phyloP scores from a whole-genome alignment of 2,329 filamentous ascomycete species.

The Ustulina deusta region DNA sequence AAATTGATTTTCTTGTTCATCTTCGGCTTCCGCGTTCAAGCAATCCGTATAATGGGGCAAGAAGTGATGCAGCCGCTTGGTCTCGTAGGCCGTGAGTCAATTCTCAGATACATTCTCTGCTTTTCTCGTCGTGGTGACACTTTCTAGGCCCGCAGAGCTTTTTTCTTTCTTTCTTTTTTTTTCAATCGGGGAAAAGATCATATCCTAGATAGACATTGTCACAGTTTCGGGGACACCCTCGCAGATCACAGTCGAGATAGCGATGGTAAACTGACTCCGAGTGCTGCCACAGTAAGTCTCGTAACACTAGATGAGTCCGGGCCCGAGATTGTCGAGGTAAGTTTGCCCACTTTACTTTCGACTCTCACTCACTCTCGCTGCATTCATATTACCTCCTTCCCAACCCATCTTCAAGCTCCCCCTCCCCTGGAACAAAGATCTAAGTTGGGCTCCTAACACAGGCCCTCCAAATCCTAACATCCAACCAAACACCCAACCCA shows the following conservation, averaged over 20 bases:
- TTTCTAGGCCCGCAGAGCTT: no score
- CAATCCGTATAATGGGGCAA: slow-evolving; percentile 75
- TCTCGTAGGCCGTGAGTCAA: slow-evolving; percentile 64
- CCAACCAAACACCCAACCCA: slow-evolving; percentile 66
- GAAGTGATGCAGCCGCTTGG: slow-evolving; percentile 80
- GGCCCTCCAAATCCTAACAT: slow-evolving; percentile 63
- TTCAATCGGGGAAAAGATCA: no score
- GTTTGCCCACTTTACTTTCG: neutral
- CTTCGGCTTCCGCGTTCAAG: slow-evolving; percentile 74
- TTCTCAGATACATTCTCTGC: neutral
- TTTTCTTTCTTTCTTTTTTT: no score
- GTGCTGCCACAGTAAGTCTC: slow-evolving; percentile 61
- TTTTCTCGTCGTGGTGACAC: neutral
- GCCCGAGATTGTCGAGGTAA: slow-evolving; percentile 66
- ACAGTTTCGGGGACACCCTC: neutral
- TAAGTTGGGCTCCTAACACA: slow-evolving; percentile 41
- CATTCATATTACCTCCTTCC: neutral
- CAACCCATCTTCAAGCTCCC: neutral
- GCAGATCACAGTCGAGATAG: neutral
- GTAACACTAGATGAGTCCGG: slow-evolving; percentile 77
- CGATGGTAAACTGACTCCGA: neutral
- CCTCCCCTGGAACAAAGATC: neutral
- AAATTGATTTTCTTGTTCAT: slow-evolving; percentile 69
- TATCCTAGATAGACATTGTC: neutral
- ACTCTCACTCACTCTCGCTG: neutral